Evolutionary conservation across 2,329 filamentous ascomycete genomes (phyloP), one percentile per base, ranked within the genome.

Genomic region (Scytalidium sp.): DNA sequence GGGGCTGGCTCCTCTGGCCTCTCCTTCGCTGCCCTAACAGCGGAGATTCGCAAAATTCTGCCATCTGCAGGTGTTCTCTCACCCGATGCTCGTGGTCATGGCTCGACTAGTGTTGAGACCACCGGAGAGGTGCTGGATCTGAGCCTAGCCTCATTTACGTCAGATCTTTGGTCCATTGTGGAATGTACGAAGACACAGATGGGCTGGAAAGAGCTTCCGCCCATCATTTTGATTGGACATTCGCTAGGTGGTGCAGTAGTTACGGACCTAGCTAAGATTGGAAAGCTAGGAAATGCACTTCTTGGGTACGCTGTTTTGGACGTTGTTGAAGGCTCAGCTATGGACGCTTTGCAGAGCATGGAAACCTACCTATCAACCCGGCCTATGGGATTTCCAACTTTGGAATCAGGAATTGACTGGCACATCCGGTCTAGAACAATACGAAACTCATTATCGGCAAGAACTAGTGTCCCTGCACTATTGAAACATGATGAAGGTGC

Each of bases 271-370:
- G 91, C 92, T 11, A 83, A 80, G 62, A 78, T 77, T 17, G 82
- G 82, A 1, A 72, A 76, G 36, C 72, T 96, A 29, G 88, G 87
- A 1, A 67, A 71, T 32, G 79, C 84, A 21, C 67, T 97, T 1
- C 74, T 97, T 15, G 94, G 90, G 19, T 96, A 93, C 69, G 89
- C 85, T 3, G 92, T 97, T 7, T 75, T 99, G 15, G 94, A 99
- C 69, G 90, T 99, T 3, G 94, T 99, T 22, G 94, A 99, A 70
- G 89, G 94, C 10, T 96, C 90, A 1, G 94, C 94, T 27, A 93
- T 99, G 69, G 94, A 97, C 66, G 93, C 94, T 2, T 76, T 99
- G 47, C 85, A 91, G 67, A 92, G 88, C 68, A 99, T 99, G 94
- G 87, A 94, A 58, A 87, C 85, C 3, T 97, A 97, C 67, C 79